Percentiles rank a stretch among this genome's conserved stretches.
Evolutionary conservation across 2,329 filamentous ascomycete species (phyloP).

Genomic region (Cercospora janseana): DNA sequence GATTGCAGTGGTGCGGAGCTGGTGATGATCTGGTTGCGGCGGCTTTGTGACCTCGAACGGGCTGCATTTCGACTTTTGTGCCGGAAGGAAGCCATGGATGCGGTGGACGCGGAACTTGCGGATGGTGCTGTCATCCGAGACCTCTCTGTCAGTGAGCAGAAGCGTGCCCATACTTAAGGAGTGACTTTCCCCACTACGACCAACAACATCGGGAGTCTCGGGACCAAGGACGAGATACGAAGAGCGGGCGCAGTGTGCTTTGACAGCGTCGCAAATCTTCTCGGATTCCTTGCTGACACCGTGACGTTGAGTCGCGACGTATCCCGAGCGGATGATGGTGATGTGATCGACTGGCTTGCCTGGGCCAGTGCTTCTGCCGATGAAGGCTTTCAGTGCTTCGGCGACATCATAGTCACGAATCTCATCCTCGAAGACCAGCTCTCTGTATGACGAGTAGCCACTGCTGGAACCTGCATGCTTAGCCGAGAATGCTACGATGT

Average conservation of each 20-base stretch:
- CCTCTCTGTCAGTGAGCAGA: neutral
- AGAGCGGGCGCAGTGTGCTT: neutral
- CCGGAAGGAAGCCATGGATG: too few relatives aligned
- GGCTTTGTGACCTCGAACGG: neutral
- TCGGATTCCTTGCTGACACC: neutral
- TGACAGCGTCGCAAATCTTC: neutral
- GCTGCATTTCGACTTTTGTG: too few relatives aligned
- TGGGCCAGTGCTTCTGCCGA: too few relatives aligned
- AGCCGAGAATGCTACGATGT: neutral
- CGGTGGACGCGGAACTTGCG: slow-evolving; percentile 1
- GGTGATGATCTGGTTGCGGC: neutral
- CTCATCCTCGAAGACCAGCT: neutral
- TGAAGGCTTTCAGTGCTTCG: neutral
- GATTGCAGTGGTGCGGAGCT: neutral
- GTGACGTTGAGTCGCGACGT: neutral
- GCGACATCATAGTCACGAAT: neutral
- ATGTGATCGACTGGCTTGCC: neutral
- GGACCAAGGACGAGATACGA: neutral
- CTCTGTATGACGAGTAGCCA: neutral
- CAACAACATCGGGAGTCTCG: neutral
- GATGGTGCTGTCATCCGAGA: neutral
- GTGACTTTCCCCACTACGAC: neutral
- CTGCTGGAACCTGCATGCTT: neutral
- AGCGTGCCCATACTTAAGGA: neutral
- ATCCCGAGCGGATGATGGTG: neutral